Evolutionary conservation across 2,329 filamentous ascomycete species (phyloP).

Genomic region (Hansfordia pulvinata): DNA sequence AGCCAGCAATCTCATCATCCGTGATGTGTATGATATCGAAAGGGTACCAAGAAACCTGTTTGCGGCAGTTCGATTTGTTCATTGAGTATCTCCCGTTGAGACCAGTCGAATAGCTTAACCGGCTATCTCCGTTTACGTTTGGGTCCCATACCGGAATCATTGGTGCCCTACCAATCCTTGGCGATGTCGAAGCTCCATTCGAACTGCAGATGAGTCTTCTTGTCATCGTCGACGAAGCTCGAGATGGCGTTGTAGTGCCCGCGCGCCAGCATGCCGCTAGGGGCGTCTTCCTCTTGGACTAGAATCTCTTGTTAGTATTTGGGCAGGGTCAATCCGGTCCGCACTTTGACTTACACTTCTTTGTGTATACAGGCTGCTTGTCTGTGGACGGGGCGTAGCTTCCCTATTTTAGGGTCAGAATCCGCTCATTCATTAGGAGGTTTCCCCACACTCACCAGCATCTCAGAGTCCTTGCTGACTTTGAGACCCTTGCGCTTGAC

Average conservation of each 20-base stretch:
- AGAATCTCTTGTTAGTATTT: conserved; percentile 3
- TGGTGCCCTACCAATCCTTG: conserved; percentile 71
- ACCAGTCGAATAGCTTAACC: too few relatives aligned
- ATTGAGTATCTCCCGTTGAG: too few relatives aligned
- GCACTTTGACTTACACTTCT: conserved; percentile 60
- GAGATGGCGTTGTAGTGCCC: conserved; percentile 84
- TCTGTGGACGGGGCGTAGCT: conserved; percentile 90
- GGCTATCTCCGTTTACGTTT: too few relatives aligned
- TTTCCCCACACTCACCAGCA: conserved; percentile 65
- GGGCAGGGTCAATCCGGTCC: neutral
- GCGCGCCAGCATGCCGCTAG: conserved; percentile 77
- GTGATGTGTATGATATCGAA: too few relatives aligned
- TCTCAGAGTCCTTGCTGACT: conserved; percentile 89
- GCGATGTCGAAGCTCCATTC: conserved; percentile 94
- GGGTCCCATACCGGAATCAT: too few relatives aligned
- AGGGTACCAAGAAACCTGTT: too few relatives aligned
- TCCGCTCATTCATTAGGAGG: conserved; percentile 1
- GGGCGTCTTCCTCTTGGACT: conserved; percentile 89
- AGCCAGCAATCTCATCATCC: too few relatives aligned
- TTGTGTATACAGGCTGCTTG: conserved; percentile 72
- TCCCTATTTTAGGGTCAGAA: conserved; percentile 40
- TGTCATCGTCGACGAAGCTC: conserved; percentile 91
- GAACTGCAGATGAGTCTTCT: conserved; percentile 79
- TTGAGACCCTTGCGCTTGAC: conserved; percentile 81
- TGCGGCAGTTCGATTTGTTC: too few relatives aligned